Conservation (phyloP, 192 early-diverging fungal species). For the Phycomyces blakesleeanus region DNA sequence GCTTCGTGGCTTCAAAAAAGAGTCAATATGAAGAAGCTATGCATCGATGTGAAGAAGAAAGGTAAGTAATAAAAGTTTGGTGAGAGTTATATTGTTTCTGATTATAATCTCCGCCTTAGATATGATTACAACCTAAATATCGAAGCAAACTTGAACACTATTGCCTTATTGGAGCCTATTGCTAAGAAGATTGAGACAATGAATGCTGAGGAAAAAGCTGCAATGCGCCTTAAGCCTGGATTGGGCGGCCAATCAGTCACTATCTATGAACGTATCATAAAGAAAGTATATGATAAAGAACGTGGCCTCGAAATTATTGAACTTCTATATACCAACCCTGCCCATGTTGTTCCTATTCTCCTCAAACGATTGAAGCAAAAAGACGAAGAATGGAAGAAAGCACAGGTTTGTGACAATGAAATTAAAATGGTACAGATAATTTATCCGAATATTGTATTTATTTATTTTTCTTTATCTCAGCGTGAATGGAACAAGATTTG, state of each 20-base stretch:
- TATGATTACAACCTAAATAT: constrained; percentile 97
- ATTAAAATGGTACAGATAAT: neutral
- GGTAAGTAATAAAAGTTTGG: constrained; percentile 29
- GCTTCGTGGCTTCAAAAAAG: constrained; percentile 88
- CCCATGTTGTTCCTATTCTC: constrained; percentile 88
- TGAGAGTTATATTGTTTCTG: no score
- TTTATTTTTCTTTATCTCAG: constrained; percentile 46
- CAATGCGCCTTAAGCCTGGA: constrained; percentile 70
- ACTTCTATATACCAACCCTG: constrained; percentile 86
- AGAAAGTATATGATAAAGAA: constrained; percentile 90
- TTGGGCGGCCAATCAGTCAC: constrained; percentile 83
- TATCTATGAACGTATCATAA: constrained; percentile 89
- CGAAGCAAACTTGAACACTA: constrained; percentile 87
- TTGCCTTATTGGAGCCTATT: constrained; percentile 88
- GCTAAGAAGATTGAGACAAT: constrained; percentile 76
- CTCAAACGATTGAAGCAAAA: constrained; percentile 95
- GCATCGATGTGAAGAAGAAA: constrained; percentile 94
- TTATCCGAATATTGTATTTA: no score
- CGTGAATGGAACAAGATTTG: constrained; percentile 96
- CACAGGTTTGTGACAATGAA: constrained; percentile 50
- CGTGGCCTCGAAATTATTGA: constrained; percentile 89
- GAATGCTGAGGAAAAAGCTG: constrained; percentile 69
- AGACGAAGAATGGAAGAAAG: constrained; percentile 95
- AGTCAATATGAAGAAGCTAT: constrained; percentile 92
- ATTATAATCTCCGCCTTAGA: constrained; percentile 16